These are phyloP conservation scores for Fraxinus angustifolia DNA, from an alignment of 305 asterid species.

Conservation along the genomic window DNA sequence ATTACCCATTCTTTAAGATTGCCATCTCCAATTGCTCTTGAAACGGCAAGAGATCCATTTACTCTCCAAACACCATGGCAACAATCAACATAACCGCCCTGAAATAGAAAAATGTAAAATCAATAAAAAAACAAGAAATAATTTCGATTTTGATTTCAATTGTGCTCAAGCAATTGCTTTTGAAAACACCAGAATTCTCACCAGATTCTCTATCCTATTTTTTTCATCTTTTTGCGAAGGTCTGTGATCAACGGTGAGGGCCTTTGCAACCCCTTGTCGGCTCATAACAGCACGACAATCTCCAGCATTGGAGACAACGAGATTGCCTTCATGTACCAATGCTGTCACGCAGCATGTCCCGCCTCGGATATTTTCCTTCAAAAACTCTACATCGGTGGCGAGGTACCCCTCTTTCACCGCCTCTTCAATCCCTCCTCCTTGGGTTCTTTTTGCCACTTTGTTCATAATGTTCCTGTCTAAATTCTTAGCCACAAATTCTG, in stretches of 20 bases:
- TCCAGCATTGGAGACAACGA: slow-evolving; percentile 76
- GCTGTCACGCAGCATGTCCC: slow-evolving; percentile 86
- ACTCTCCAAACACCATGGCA: slow-evolving; percentile 70
- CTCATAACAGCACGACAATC: slow-evolving; percentile 83
- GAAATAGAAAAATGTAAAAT: slow-evolving; percentile 4
- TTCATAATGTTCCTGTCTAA: slow-evolving; percentile 52
- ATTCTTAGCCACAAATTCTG: slow-evolving; percentile 69
- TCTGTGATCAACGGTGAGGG: slow-evolving; percentile 76
- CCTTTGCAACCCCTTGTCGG: slow-evolving; percentile 62
- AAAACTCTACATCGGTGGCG: slow-evolving; percentile 63
- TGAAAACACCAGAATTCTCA: slow-evolving; percentile 25
- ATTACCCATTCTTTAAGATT: slow-evolving; percentile 75
- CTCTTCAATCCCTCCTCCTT: slow-evolving; percentile 29
- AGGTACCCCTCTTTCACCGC: slow-evolving; percentile 66
- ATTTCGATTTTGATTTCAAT: background rate
- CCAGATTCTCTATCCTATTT: slow-evolving; percentile 58
- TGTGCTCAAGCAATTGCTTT: background rate
- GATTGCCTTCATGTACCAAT: slow-evolving; percentile 46
- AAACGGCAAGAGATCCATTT: slow-evolving; percentile 73
- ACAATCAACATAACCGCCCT: slow-evolving; percentile 78
- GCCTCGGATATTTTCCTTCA: slow-evolving; percentile 51
- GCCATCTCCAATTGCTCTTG: slow-evolving; percentile 74
- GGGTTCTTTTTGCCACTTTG: slow-evolving; percentile 38
- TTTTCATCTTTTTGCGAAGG: slow-evolving; percentile 71
- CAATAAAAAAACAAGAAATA: background rate